phyloP scores from a whole-genome alignment of 331 rosid genomes.

The Dryas integrifolia region DNA sequence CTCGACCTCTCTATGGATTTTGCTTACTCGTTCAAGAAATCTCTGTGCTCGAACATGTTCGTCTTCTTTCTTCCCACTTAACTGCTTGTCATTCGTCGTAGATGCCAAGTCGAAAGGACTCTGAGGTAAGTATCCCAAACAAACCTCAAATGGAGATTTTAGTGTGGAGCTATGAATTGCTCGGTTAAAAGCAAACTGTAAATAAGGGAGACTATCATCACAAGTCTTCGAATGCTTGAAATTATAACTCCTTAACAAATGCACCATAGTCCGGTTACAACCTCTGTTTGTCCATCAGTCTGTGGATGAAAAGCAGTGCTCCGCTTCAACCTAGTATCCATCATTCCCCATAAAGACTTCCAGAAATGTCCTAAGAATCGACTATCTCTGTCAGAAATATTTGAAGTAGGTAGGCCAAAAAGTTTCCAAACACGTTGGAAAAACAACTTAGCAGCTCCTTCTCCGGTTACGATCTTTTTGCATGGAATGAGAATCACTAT shows the following conservation, averaged over 20 bases:
- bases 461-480: no score
- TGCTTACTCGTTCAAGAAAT: not conserved
- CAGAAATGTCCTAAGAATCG: no score
- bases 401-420: no score
- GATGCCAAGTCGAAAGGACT: not conserved
- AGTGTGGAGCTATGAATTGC: not conserved
- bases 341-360: no score
- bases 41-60: not conserved
- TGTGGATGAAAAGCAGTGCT: not conserved
- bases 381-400: no score
- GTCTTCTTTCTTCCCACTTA: not conserved
- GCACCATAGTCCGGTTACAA: not conserved
- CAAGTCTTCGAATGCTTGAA: not conserved
- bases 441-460: no score
- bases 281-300: not conserved
- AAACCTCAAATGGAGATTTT: not conserved
- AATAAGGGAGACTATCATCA: not conserved
- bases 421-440: no score
- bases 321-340: not conserved
- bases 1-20: conserved; percentile 6
- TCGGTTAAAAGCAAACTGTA: not conserved
- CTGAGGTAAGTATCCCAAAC: not conserved
- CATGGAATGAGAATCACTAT: no score
- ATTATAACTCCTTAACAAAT: not conserved
- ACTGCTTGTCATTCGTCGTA: not conserved